Conservation (phyloP, 108 stramenopile genomes). For the Pseudonitzschia delicatissima region DNA sequence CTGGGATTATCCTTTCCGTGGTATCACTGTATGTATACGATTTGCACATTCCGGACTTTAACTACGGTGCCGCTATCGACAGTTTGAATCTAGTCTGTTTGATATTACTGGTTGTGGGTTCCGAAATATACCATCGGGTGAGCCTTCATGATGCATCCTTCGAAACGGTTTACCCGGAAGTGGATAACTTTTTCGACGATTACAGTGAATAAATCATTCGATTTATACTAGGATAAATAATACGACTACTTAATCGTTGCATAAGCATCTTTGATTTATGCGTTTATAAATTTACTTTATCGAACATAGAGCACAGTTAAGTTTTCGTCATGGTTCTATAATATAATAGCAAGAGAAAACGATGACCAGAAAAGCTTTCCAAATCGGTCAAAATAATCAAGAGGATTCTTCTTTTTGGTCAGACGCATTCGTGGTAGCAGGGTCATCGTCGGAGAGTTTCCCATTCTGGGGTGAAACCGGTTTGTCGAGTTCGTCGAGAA, state of each 20-base stretch:
- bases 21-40: conserved; percentile 70
- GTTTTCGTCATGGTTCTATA: no score
- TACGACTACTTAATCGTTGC: no score
- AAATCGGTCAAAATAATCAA: no score
- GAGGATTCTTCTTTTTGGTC: no score
- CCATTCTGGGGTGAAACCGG: conserved; percentile 8
- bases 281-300: conserved; percentile 5
- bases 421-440: not conserved
- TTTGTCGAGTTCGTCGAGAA: conserved; percentile 23
- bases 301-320: not conserved
- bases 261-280: not conserved
- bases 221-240: not conserved
- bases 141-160: conserved; percentile 65
- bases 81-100: conserved; percentile 63
- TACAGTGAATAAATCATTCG: not conserved
- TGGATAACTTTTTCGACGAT: conserved; percentile 71
- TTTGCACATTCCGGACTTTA: conserved; percentile 59
- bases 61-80: conserved; percentile 65
- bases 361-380: no score
- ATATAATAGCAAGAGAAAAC: no score
- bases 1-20: conserved; percentile 75
- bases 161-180: conserved; percentile 76
- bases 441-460: not conserved
- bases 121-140: conserved; percentile 81
- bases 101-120: conserved; percentile 65